Conservation (phyloP, 345 rosid species). For the Anastatica hierochuntica region DNA sequence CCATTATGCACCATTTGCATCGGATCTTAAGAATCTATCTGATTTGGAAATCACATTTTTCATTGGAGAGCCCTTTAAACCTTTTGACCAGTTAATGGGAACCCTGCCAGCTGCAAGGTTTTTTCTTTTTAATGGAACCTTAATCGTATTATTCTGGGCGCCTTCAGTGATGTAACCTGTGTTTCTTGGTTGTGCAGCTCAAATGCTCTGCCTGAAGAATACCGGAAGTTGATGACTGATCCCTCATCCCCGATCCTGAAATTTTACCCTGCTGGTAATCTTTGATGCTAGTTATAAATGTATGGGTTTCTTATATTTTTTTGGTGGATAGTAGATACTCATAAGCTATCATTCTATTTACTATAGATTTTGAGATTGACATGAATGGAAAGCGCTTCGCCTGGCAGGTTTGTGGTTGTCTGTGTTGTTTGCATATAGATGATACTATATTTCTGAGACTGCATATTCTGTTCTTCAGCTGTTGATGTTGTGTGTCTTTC, state of each 20-base stretch:
- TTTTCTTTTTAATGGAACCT: not conserved
- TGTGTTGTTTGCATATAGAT: constrained; percentile 14
- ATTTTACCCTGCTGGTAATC: constrained; percentile 78
- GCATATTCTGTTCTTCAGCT: not conserved
- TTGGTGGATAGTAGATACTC: constrained; percentile 3
- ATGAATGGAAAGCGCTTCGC: constrained; percentile 98
- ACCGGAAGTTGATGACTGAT: constrained; percentile 72
- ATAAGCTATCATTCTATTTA: constrained; percentile 11
- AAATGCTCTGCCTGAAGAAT: constrained; percentile 73
- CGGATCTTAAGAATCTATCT: constrained; percentile 70
- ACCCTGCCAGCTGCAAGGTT: constrained; percentile 97
- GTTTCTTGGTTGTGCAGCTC: constrained; percentile 45
- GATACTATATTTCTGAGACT: constrained; percentile 1
- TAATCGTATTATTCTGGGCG: not conserved
- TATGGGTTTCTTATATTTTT: not conserved
- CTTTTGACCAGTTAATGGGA: constrained; percentile 98
- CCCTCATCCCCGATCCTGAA: constrained; percentile 62
- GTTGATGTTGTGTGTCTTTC: constrained; percentile 2
- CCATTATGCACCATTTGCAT: constrained; percentile 99
- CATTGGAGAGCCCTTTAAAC: constrained; percentile 85
- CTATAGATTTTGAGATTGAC: constrained; percentile 96
- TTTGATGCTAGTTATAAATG: not conserved
- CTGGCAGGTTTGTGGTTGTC: constrained; percentile 67
- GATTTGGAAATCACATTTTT: constrained; percentile 87
- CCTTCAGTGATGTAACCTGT: constrained; percentile 11